Evolutionary conservation across 2,329 filamentous ascomycete species (phyloP).

Genomic region (Exserohilum turcica): DNA sequence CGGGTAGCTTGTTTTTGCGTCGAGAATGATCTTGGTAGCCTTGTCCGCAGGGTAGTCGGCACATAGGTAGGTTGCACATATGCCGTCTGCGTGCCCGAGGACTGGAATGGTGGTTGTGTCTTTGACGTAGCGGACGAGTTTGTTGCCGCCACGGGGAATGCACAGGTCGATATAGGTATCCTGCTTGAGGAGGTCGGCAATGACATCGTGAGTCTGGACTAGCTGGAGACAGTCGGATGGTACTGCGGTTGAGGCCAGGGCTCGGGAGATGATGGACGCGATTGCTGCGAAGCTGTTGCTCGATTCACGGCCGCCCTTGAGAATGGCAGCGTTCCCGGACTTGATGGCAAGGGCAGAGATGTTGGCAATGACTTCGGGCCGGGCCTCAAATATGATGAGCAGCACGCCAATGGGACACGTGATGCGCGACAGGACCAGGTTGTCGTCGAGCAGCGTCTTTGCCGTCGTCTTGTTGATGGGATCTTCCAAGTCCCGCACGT

Average conservation of each 20-base stretch:
- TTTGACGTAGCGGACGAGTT: constrained; percentile 89
- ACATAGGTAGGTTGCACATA: constrained; percentile 87
- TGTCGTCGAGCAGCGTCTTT: constrained; percentile 84
- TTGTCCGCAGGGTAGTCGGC: constrained; percentile 73
- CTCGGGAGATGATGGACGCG: constrained; percentile 78
- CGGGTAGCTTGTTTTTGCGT: constrained; percentile 93
- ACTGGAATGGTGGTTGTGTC: constrained; percentile 91
- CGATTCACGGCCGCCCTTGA: constrained; percentile 97
- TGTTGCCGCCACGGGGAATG: constrained; percentile 89
- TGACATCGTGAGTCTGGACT: constrained; percentile 88
- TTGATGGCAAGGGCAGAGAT: constrained; percentile 96
- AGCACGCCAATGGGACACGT: constrained; percentile 97
- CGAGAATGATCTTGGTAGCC: constrained; percentile 77
- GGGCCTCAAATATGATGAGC: constrained; percentile 96
- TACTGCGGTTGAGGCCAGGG: constrained; percentile 73
- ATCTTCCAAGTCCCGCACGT: constrained; percentile 83
- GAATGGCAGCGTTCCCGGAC: constrained; percentile 93
- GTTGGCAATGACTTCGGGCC: constrained; percentile 97
- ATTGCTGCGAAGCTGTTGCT: constrained; percentile 94
- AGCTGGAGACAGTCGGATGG: constrained; percentile 90
- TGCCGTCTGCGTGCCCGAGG: constrained; percentile 91
- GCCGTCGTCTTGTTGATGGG: constrained; percentile 85
- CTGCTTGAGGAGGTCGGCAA: constrained; percentile 83
- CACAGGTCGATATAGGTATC: constrained; percentile 92
- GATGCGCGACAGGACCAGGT: constrained; percentile 81